These are phyloP conservation scores for Poa pratensis DNA, from an alignment of 176 grass and related monocot species.

Conservation along the genomic window DNA sequence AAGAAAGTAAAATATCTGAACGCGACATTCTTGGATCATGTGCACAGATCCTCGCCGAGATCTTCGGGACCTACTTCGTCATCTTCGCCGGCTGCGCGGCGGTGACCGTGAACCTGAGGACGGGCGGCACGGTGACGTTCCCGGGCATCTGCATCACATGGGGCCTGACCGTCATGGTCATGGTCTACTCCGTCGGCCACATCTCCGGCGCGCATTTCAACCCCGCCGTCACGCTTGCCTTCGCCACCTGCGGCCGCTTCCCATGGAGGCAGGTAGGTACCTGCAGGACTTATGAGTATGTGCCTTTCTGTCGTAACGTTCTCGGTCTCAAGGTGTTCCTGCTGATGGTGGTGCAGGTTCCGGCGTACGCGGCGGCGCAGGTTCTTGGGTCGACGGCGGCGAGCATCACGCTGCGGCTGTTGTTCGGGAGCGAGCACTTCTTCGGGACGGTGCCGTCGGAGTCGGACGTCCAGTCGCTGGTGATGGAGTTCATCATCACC, in stretches of 20 bases:
- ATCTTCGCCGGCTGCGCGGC: slow-evolving; percentile 86
- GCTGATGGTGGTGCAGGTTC: slow-evolving; percentile 49
- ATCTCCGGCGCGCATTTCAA: slow-evolving; percentile 97
- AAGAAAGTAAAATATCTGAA: slow-evolving; percentile 31
- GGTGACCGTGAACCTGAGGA: slow-evolving; percentile 71
- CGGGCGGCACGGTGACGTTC: slow-evolving; percentile 72
- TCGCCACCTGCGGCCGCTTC: slow-evolving; percentile 78
- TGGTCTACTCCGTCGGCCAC: slow-evolving; percentile 94
- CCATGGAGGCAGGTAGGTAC: slow-evolving; percentile 70
- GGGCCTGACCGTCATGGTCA: slow-evolving; percentile 91
- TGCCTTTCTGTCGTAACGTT: neutral
- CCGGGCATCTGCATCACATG: slow-evolving; percentile 86
- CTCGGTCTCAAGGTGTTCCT: slow-evolving; percentile 34
- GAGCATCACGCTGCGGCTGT: slow-evolving; percentile 57
- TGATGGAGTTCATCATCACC: slow-evolving; percentile 89
- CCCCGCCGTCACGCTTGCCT: slow-evolving; percentile 83
- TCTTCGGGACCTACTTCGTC: slow-evolving; percentile 84
- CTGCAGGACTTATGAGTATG: neutral
- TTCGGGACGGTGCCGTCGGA: slow-evolving; percentile 72
- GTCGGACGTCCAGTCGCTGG: slow-evolving; percentile 69
- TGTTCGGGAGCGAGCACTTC: slow-evolving; percentile 70
- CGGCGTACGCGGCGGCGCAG: slow-evolving; percentile 74
- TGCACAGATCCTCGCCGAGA: slow-evolving; percentile 68
- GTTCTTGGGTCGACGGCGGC: slow-evolving; percentile 58
- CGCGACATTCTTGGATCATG: slow-evolving; percentile 33